Conservation (phyloP, 805 yeast genomes). For the Candida verbasci region DNA sequence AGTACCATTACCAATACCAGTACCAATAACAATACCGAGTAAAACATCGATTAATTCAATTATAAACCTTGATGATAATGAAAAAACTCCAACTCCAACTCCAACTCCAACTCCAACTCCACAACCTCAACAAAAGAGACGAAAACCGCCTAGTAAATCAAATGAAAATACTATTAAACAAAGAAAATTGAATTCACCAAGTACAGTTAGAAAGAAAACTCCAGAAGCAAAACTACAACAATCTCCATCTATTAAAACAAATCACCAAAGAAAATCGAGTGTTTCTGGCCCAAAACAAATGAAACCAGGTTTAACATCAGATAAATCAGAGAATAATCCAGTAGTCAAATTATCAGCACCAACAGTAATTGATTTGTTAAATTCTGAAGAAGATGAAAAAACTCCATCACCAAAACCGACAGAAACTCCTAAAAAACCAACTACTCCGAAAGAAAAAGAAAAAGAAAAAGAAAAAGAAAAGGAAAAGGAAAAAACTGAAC, state of each 20-base stretch:
- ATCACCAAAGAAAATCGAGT: constrained; percentile 8
- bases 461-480: constrained; percentile 12
- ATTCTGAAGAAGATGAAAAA: constrained; percentile 11
- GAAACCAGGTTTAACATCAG: constrained; percentile 16
- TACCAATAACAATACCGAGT: constrained; percentile 13
- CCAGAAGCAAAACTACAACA: constrained; percentile 10
- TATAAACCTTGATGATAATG: constrained; percentile 33
- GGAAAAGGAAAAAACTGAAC: constrained; percentile 18
- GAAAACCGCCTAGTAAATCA: constrained; percentile 12
- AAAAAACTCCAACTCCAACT: constrained; percentile 11
- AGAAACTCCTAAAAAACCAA: constrained; percentile 11
- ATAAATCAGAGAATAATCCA: constrained; percentile 12
- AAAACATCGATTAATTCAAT: constrained; percentile 38
- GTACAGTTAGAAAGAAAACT: constrained; percentile 13
- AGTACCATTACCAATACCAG: constrained; percentile 6
- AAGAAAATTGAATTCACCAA: constrained; percentile 4
- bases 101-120: too few species aligned
- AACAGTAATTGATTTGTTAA: constrained; percentile 15
- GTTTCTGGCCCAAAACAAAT: constrained; percentile 8
- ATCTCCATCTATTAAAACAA: neutral
- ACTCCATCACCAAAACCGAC: constrained; percentile 8
- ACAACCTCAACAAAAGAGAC: constrained; percentile 10
- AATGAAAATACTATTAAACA: neutral
- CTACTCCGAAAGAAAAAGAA: constrained; percentile 11
- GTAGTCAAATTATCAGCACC: constrained; percentile 18